phyloP scores from a whole-genome alignment of 805 yeast genomes.

The Metschnikowia gruessii region DNA sequence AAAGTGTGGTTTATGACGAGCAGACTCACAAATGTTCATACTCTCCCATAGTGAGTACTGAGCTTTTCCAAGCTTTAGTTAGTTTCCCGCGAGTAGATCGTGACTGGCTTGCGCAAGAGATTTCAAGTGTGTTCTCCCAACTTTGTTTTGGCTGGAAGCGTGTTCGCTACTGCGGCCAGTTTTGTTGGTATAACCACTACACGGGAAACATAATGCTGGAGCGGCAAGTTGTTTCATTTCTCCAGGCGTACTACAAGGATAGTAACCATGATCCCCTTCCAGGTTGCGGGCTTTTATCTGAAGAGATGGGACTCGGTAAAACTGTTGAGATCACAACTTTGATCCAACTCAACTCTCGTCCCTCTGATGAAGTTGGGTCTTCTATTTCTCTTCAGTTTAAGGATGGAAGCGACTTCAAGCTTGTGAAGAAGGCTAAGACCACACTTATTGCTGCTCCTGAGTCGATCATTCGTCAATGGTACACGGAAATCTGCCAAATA shows the following conservation, averaged over 20 bases:
- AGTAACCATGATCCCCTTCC: conserved; percentile 31
- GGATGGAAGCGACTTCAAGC: conserved; percentile 41
- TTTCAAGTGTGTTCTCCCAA: conserved; percentile 35
- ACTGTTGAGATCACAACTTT: conserved; percentile 81
- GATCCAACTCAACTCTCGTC: conserved; percentile 58
- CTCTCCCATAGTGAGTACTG: conserved; percentile 20
- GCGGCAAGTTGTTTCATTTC: conserved; percentile 23
- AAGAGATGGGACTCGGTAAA: conserved; percentile 97
- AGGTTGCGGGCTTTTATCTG: conserved; percentile 73
- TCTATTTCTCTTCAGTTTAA: conserved; percentile 28
- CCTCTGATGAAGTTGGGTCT: conserved; percentile 30
- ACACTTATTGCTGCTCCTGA: conserved; percentile 86
- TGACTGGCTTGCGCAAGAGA: conserved; percentile 19
- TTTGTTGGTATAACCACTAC: conserved; percentile 49
- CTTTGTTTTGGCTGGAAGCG: conserved; percentile 55
- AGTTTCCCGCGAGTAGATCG: conserved; percentile 9
- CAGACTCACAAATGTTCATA: conserved; percentile 22
- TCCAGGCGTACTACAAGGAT: conserved; percentile 27
- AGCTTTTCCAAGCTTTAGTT: conserved; percentile 3
- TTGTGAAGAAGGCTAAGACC: conserved; percentile 54
- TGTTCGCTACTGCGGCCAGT: conserved; percentile 8
- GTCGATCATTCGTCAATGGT: conserved; percentile 84
- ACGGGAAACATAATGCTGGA: conserved; percentile 47
- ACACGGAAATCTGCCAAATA: conserved; percentile 57
- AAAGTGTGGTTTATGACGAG: conserved; percentile 40